Evolutionary conservation across 768 basidiomycete species (phyloP).

Genomic region (Boletus bicolor): DNA sequence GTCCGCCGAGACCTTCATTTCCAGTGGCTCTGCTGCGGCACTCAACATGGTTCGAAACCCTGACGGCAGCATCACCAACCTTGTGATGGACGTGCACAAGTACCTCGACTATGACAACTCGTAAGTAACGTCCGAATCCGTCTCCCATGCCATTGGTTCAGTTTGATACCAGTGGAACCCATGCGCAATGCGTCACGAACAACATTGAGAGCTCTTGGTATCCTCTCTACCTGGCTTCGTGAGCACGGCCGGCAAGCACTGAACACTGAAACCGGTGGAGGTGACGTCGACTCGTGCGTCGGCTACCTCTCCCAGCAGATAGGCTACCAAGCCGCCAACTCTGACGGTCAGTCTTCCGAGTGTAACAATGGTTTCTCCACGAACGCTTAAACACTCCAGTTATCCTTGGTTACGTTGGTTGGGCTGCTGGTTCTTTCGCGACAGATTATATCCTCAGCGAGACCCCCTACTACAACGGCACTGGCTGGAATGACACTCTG

Average conservation of each 20-base stretch:
- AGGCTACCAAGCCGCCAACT: constrained; percentile 44
- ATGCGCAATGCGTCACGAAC: constrained; percentile 50
- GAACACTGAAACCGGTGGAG: constrained; percentile 61
- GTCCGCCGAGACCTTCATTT: constrained; percentile 48
- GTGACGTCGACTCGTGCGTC: constrained; percentile 47
- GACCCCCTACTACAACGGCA: constrained; percentile 28
- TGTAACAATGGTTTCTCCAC: not conserved
- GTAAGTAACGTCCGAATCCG: constrained; percentile 24
- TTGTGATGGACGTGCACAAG: constrained; percentile 63
- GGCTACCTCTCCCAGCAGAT: constrained; percentile 45
- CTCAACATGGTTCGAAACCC: constrained; percentile 44
- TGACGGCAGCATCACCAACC: constrained; percentile 42
- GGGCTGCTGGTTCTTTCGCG: constrained; percentile 58
- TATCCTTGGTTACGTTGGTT: constrained; percentile 53
- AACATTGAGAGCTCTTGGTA: constrained; percentile 47
- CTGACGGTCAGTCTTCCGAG: constrained; percentile 39
- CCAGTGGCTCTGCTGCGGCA: constrained; percentile 49
- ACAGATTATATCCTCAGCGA: constrained; percentile 35
- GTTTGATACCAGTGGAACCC: constrained; percentile 32
- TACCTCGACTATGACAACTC: constrained; percentile 57
- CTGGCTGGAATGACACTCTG: constrained; percentile 37
- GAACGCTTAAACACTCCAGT: constrained; percentile 26
- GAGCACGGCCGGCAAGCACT: constrained; percentile 50
- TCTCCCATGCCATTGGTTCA: not conserved
- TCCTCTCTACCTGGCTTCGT: constrained; percentile 47